Percentiles rank a stretch among this genome's conserved stretches.
Evolutionary conservation across 208 protist genomes (phyloP).

Genomic region (Leishmania braziliensis): DNA sequence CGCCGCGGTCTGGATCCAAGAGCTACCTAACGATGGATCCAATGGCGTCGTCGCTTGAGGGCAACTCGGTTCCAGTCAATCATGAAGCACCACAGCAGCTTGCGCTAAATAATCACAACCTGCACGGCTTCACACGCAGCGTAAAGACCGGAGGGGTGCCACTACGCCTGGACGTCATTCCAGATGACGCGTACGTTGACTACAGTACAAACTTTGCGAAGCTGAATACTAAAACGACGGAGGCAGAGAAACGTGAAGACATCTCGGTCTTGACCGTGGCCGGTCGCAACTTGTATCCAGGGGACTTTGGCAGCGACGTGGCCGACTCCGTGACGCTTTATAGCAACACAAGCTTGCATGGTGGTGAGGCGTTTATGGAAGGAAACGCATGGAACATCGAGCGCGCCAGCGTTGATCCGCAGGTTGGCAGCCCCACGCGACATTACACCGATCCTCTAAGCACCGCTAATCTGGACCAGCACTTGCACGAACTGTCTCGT

Average conservation of each 20-base stretch:
- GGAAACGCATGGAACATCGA: constrained; percentile 41
- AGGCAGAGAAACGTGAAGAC: neutral
- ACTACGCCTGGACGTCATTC: constrained; percentile 47
- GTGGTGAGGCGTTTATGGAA: constrained; percentile 21
- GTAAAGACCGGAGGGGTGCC: constrained; percentile 40
- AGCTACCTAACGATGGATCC: constrained; percentile 3
- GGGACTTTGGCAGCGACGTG: constrained; percentile 29
- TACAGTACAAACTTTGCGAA: constrained; percentile 4
- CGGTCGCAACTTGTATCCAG: constrained; percentile 9
- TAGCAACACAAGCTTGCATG: constrained; percentile 28
- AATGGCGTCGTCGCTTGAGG: constrained; percentile 6
- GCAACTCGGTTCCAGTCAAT: neutral
- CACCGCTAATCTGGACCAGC: constrained; percentile 48
- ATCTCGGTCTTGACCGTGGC: constrained; percentile 23
- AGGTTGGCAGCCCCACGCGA: constrained; percentile 27
- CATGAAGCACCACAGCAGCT: constrained; percentile 34
- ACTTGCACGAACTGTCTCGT: constrained; percentile 47
- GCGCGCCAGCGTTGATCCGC: constrained; percentile 38
- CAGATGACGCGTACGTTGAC: constrained; percentile 24
- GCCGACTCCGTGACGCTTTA: constrained; percentile 13
- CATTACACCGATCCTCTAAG: constrained; percentile 45
- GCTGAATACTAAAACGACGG: constrained; percentile 1
- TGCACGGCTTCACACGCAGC: constrained; percentile 41
- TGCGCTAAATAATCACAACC: constrained; percentile 46
- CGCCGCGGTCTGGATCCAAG: constrained; percentile 23